Evolutionary conservation across 1,139 yeast species (phyloP).

Genomic region (Spathaspora sp.): DNA sequence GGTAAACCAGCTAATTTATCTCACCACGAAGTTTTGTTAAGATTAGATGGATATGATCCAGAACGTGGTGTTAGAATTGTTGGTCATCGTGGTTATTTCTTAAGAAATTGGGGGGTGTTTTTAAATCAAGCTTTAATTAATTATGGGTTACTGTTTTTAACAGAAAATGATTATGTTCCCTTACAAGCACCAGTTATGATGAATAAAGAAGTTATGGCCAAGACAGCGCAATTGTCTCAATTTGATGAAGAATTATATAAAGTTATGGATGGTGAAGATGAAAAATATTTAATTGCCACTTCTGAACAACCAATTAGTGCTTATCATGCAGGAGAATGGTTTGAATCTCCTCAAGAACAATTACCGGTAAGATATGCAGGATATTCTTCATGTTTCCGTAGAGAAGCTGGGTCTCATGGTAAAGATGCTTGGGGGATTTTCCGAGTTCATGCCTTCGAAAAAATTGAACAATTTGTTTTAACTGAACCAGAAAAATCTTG

Average conservation of each 20-base stretch:
- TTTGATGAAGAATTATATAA: constrained; percentile 97
- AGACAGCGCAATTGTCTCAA: constrained; percentile 96
- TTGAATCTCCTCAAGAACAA: constrained; percentile 95
- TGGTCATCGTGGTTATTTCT: constrained; percentile 98
- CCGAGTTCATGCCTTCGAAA: constrained; percentile 98
- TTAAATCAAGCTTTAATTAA: constrained; percentile 96
- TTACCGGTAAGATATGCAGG: constrained; percentile 96
- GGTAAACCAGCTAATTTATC: constrained; percentile 79
- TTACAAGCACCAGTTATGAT: constrained; percentile 99
- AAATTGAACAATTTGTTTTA: constrained; percentile 92
- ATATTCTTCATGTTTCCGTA: constrained; percentile 96
- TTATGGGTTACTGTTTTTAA: constrained; percentile 86
- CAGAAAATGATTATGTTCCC: constrained; percentile 79
- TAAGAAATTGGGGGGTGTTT: constrained; percentile 93
- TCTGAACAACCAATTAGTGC: constrained; percentile 99
- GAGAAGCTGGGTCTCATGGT: constrained; percentile 99
- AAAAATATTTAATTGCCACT: constrained; percentile 96
- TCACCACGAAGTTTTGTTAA: constrained; percentile 90
- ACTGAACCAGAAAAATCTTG: constrained; percentile 98
- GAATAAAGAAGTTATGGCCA: constrained; percentile 99
- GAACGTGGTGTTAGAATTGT: constrained; percentile 98
- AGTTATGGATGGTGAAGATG: constrained; percentile 95
- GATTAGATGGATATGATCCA: constrained; percentile 97
- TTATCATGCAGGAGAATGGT: constrained; percentile 97
- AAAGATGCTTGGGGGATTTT: constrained; percentile 99